Conservation (phyloP, 306 rosid genomes). For the Citrullus colocynthis region DNA sequence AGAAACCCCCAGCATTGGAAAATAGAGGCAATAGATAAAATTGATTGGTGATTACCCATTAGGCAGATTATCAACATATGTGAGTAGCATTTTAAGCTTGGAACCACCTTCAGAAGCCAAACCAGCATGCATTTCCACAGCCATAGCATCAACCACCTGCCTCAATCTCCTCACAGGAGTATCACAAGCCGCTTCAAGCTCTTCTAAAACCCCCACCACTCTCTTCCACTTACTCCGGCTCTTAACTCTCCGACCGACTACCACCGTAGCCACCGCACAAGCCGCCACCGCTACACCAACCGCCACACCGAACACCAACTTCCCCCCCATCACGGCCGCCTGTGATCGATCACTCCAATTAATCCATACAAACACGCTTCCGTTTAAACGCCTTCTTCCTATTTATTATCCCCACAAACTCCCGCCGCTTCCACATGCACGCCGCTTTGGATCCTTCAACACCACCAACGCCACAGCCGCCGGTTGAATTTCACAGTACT, state of each 20-base stretch:
- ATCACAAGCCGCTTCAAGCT: conserved; percentile 59
- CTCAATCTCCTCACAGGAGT: conserved; percentile 52
- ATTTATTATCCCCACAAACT: conserved; percentile 24
- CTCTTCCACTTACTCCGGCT: conserved; percentile 67
- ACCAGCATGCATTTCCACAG: conserved; percentile 99
- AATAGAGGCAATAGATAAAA: background rate
- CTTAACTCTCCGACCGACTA: conserved; percentile 60
- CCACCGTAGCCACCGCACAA: conserved; percentile 65
- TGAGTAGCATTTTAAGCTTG: conserved; percentile 94
- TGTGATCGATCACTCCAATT: conserved; percentile 21
- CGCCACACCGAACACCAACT: conserved; percentile 54
- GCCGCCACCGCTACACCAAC: conserved; percentile 54
- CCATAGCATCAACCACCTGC: conserved; percentile 93
- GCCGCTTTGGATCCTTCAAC: conserved; percentile 5
- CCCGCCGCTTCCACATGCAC: conserved; percentile 68
- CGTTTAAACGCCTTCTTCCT: conserved; percentile 25
- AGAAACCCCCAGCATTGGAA: background rate
- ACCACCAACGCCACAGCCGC: background rate
- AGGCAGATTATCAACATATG: conserved; percentile 73
- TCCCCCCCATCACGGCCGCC: conserved; percentile 33
- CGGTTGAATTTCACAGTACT: background rate
- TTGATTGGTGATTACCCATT: conserved; percentile 48
- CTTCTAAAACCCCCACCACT: conserved; percentile 50
- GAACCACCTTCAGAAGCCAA: conserved; percentile 95
- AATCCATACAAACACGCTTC: conserved; percentile 33